These are phyloP conservation scores for Apiotrichum siamense DNA, from an alignment of 1,284 basidiomycete genomes.

Conservation along the genomic window DNA sequence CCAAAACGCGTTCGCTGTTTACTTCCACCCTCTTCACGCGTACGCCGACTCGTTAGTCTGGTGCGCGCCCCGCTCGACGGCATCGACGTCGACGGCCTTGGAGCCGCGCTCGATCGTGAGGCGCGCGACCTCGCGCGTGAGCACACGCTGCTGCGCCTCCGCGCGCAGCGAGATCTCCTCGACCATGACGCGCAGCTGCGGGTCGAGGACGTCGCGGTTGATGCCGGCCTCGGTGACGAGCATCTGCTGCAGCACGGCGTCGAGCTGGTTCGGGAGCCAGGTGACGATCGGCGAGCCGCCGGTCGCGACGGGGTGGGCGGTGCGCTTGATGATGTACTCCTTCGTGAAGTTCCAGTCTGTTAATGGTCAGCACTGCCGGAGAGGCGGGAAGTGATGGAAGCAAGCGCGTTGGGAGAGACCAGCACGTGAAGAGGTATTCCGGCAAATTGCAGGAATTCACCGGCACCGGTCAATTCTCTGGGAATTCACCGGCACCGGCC, in stretches of 20 bases:
- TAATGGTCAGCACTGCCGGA: background rate
- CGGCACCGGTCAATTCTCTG: no score
- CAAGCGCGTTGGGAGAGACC: no score
- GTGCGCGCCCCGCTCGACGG: conserved; percentile 3
- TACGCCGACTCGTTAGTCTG: no score
- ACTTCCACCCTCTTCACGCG: no score
- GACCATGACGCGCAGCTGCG: conserved; percentile 10
- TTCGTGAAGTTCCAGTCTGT: conserved; percentile 11
- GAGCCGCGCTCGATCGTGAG: conserved; percentile 10
- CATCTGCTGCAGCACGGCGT: conserved; percentile 13
- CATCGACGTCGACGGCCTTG: conserved; percentile 5
- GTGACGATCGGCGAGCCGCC: conserved; percentile 16
- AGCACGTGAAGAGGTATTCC: no score
- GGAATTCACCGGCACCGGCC: no score
- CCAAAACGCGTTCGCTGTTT: no score
- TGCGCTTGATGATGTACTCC: conserved; percentile 11
- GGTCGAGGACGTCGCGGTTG: conserved; percentile 11
- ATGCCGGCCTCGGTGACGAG: conserved; percentile 10
- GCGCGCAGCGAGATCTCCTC: conserved; percentile 17
- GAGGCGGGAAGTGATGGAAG: no score
- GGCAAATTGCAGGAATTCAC: background rate
- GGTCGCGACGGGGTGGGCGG: conserved; percentile 17
- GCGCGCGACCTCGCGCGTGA: conserved; percentile 13
- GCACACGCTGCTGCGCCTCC: conserved; percentile 20
- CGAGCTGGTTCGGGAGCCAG: conserved; percentile 21